These are phyloP conservation scores for Malus hybrid DNA, from an alignment of 331 rosid genomes.

Conservation along the genomic window DNA sequence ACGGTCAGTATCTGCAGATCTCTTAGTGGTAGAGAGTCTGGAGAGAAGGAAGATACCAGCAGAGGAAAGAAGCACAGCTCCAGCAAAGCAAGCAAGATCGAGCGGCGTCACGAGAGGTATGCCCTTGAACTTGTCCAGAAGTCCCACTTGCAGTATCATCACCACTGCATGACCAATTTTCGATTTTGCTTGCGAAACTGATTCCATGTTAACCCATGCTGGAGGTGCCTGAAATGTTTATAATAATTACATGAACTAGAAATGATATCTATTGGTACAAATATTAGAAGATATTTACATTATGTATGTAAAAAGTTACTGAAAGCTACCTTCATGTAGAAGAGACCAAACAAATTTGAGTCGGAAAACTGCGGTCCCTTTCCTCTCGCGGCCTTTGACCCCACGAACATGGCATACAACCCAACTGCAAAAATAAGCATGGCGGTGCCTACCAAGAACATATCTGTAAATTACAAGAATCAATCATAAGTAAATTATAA, in stretches of 20 bases:
- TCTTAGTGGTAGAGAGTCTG: slow-evolving; percentile 19
- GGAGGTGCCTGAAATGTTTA: slow-evolving; percentile 41
- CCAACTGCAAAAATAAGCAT: slow-evolving; percentile 63
- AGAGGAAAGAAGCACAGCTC: slow-evolving; percentile 59
- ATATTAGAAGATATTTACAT: neutral
- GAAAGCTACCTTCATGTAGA: slow-evolving; percentile 49
- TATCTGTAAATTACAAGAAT: slow-evolving; percentile 36
- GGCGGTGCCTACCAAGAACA: slow-evolving; percentile 80
- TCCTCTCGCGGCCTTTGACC: slow-evolving; percentile 24
- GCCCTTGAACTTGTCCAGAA: slow-evolving; percentile 65
- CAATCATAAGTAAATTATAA: too few relatives aligned
- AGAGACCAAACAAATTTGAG: slow-evolving; percentile 42
- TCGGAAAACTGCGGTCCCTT: slow-evolving; percentile 18
- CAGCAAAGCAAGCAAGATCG: slow-evolving; percentile 88
- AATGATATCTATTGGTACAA: neutral
- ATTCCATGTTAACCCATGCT: slow-evolving; percentile 53
- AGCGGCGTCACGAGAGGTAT: slow-evolving; percentile 48
- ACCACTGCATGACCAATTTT: slow-evolving; percentile 81
- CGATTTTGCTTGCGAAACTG: slow-evolving; percentile 58
- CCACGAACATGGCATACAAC: slow-evolving; percentile 64
- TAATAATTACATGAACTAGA: neutral
- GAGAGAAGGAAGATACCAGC: slow-evolving; percentile 71
- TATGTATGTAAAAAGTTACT: neutral
- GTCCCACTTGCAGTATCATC: slow-evolving; percentile 83
- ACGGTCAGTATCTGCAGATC: neutral